Evolutionary conservation across 176 grass and related monocot species (phyloP).

Genomic region (Zoysia japonica): DNA sequence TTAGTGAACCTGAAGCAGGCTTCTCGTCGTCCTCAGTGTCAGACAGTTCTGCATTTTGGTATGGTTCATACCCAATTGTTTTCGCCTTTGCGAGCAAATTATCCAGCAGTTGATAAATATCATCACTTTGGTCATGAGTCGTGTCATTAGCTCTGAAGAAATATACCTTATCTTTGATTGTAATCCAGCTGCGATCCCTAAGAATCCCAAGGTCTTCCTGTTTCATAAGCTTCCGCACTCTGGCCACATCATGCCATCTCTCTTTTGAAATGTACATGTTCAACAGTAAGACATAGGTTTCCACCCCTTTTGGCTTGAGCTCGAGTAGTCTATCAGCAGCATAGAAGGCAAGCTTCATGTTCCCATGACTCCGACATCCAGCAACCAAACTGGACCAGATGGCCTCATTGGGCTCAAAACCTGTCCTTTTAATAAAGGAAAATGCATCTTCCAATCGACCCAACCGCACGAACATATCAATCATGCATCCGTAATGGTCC

Average conservation of each 20-base stretch:
- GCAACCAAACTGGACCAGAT: conserved; percentile 93
- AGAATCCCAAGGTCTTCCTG: conserved; percentile 63
- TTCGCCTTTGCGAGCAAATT: conserved; percentile 65
- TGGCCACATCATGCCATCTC: conserved; percentile 64
- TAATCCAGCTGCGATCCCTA: conserved; percentile 83
- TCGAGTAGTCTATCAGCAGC: conserved; percentile 66
- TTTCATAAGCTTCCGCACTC: conserved; percentile 73
- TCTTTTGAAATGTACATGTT: conserved; percentile 83
- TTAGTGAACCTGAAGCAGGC: conserved; percentile 33
- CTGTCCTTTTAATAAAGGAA: conserved; percentile 53
- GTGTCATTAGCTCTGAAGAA: conserved; percentile 69
- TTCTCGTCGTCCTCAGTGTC: conserved; percentile 57
- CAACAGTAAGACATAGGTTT: conserved; percentile 78
- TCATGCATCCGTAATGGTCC: conserved; percentile 85
- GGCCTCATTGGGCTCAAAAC: conserved; percentile 65
- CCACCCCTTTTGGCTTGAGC: conserved; percentile 68
- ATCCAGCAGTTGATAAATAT: conserved; percentile 59
- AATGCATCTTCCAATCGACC: conserved; percentile 80
- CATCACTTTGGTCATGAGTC: conserved; percentile 42
- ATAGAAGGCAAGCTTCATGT: conserved; percentile 75
- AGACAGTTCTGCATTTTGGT: conserved; percentile 58
- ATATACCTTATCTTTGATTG: conserved; percentile 68
- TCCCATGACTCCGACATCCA: conserved; percentile 78
- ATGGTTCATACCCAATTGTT: conserved; percentile 68
- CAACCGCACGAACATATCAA: conserved; percentile 78